Conservation (phyloP, 2,329 filamentous ascomycete genomes). For the Xylariaceae sp. region DNA sequence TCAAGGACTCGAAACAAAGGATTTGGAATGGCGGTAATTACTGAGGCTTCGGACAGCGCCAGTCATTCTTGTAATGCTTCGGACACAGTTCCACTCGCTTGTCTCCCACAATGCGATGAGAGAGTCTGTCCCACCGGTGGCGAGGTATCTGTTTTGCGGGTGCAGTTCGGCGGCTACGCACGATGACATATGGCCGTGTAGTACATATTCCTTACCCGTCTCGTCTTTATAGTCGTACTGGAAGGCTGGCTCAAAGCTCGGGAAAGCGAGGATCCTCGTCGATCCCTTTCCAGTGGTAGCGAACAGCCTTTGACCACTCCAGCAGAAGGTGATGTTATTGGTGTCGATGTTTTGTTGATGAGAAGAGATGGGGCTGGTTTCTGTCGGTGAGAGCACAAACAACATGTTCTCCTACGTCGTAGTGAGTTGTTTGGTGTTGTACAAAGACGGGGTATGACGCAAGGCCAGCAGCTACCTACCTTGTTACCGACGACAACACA, state of each 20-base stretch:
- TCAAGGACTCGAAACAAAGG: background rate
- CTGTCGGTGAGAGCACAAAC: constrained; percentile 58
- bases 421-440: constrained; percentile 4
- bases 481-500: constrained; percentile 70
- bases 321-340: constrained; percentile 72
- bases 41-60: constrained; percentile 67
- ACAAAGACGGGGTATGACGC: background rate
- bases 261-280: constrained; percentile 66
- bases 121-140: constrained; percentile 71
- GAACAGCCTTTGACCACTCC: constrained; percentile 67
- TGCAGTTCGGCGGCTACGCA: constrained; percentile 67
- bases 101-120: constrained; percentile 77
- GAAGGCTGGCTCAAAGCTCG: constrained; percentile 55
- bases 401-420: constrained; percentile 54
- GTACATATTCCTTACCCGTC: constrained; percentile 49
- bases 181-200: constrained; percentile 70
- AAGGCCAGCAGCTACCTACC: constrained; percentile 39
- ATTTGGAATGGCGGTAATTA: constrained; percentile 32
- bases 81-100: constrained; percentile 69
- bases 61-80: constrained; percentile 65
- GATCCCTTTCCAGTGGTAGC: constrained; percentile 68
- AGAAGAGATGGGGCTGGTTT: constrained; percentile 51
- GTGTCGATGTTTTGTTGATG: constrained; percentile 62
- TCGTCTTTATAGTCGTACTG: constrained; percentile 44
- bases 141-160: constrained; percentile 66